A percentile compares a stretch with the other conserved stretches of the same genome.
These are phyloP conservation scores for Barnettozyma pratensis DNA, from an alignment of 805 yeast species.

Conservation along the genomic window DNA sequence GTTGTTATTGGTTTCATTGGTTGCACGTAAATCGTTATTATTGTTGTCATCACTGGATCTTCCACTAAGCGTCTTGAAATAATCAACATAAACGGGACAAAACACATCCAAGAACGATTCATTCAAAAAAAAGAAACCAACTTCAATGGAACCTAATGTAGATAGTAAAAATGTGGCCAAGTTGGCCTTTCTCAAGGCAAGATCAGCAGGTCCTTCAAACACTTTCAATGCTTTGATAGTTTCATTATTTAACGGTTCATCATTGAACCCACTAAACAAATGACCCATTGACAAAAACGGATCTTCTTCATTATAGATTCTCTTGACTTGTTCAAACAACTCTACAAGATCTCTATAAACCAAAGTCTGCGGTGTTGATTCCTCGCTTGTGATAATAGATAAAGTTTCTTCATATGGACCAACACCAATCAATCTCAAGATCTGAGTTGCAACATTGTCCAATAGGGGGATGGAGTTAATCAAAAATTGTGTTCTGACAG, in stretches of 20 bases:
- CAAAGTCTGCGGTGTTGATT: slow-evolving; percentile 59
- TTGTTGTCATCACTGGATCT: neutral
- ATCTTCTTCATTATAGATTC: slow-evolving; percentile 60
- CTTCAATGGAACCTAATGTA: slow-evolving; percentile 74
- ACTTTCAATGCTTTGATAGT: slow-evolving; percentile 9
- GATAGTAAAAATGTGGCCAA: slow-evolving; percentile 87
- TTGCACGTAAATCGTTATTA: slow-evolving; percentile 18
- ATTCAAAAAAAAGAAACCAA: slow-evolving; percentile 83
- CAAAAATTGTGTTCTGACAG: slow-evolving; percentile 52
- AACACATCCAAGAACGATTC: slow-evolving; percentile 82
- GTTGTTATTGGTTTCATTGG: neutral
- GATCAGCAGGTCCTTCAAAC: slow-evolving; percentile 19
- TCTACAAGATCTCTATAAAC: slow-evolving; percentile 63
- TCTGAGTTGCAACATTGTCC: slow-evolving; percentile 78
- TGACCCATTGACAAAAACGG: slow-evolving; percentile 69
- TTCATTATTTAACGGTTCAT: slow-evolving; percentile 2
- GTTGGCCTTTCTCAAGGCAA: slow-evolving; percentile 75
- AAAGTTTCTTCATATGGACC: slow-evolving; percentile 75
- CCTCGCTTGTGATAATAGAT: slow-evolving; percentile 61
- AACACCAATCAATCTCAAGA: slow-evolving; percentile 63
- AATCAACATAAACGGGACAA: slow-evolving; percentile 47
- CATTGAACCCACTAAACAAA: slow-evolving; percentile 25
- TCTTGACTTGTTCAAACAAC: slow-evolving; percentile 71
- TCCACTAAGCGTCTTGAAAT: slow-evolving; percentile 23
- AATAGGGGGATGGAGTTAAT: slow-evolving; percentile 68